Evolutionary conservation across 2,329 filamentous ascomycete genomes (phyloP).

Genomic region (Pyrenochaeta sp.): DNA sequence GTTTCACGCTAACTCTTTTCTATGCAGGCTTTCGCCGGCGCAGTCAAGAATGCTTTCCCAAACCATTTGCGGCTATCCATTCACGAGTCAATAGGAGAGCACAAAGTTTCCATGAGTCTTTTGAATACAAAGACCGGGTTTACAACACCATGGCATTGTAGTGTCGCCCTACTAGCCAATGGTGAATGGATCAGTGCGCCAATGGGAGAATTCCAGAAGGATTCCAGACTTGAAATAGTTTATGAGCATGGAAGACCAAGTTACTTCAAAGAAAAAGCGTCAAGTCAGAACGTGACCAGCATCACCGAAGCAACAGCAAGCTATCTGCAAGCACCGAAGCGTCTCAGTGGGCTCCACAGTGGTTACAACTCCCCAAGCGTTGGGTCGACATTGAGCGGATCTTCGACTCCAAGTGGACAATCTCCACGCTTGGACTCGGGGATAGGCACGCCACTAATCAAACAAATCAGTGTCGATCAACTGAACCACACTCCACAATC

Average conservation of each 20-base stretch:
- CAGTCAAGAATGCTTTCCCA: conserved; percentile 20
- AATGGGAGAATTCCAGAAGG: conserved; percentile 15
- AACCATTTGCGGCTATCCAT: conserved; percentile 30
- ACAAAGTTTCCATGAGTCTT: conserved; percentile 29
- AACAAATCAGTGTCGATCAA: no score
- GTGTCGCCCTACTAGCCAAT: conserved; percentile 19
- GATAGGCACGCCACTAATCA: not conserved
- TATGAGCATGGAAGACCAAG: conserved; percentile 16
- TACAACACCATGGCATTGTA: conserved; percentile 26
- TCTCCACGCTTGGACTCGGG: not conserved
- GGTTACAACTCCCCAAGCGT: conserved; percentile 13
- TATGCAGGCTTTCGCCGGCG: conserved; percentile 15
- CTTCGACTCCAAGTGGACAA: conserved; percentile 4
- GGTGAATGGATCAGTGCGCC: conserved; percentile 17
- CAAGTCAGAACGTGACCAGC: conserved; percentile 2
- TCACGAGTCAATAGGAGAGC: conserved; percentile 24
- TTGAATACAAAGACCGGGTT: conserved; percentile 15
- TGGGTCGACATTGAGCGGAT: conserved; percentile 2
- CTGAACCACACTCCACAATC: not conserved
- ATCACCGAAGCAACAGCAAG: conserved; percentile 6
- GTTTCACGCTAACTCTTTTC: not conserved
- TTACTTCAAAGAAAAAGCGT: conserved; percentile 26
- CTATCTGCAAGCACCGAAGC: conserved; percentile 9
- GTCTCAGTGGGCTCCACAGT: conserved; percentile 4
- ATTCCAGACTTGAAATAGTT: conserved; percentile 14